Conservation (phyloP, 2,329 filamentous ascomycete species). For the Allantophomopsis lycopodina region DNA sequence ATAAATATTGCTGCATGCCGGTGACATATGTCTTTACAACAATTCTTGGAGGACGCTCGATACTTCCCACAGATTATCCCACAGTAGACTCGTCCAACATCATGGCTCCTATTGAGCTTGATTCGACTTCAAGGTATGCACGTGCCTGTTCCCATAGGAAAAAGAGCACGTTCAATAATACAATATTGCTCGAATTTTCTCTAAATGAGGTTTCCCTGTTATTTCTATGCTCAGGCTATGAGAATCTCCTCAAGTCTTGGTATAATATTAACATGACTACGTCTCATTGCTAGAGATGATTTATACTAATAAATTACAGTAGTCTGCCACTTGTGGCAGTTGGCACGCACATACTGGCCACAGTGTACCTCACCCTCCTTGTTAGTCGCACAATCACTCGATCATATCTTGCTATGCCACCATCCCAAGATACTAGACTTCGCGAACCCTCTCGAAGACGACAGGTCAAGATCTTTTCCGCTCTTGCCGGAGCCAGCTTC, state of each 20-base stretch:
- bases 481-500: slow-evolving; percentile 31
- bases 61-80: not conserved
- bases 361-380: slow-evolving; percentile 7
- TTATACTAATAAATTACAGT: no score
- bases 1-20: slow-evolving; percentile 2
- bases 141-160: not conserved
- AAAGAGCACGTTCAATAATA: no score
- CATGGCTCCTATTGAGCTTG: slow-evolving; percentile 8
- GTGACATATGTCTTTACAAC: slow-evolving; percentile 3
- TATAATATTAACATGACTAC: no score
- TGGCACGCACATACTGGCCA: no score
- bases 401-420: slow-evolving; percentile 17
- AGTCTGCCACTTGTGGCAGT: no score
- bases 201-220: no score
- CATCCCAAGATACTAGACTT: slow-evolving; percentile 21
- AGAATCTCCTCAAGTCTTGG: no score
- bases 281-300: no score
- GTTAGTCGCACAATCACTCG: slow-evolving; percentile 11
- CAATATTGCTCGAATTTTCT: no score
- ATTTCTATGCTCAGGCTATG: no score
- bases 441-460: slow-evolving; percentile 15
- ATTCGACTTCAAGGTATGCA: slow-evolving; percentile 3
- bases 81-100: not conserved
- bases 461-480: slow-evolving; percentile 23
- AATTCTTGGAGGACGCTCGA: slow-evolving; percentile 1